phyloP scores from a whole-genome alignment of 139 green algal species.

The Yamagishiella unicocca region DNA sequence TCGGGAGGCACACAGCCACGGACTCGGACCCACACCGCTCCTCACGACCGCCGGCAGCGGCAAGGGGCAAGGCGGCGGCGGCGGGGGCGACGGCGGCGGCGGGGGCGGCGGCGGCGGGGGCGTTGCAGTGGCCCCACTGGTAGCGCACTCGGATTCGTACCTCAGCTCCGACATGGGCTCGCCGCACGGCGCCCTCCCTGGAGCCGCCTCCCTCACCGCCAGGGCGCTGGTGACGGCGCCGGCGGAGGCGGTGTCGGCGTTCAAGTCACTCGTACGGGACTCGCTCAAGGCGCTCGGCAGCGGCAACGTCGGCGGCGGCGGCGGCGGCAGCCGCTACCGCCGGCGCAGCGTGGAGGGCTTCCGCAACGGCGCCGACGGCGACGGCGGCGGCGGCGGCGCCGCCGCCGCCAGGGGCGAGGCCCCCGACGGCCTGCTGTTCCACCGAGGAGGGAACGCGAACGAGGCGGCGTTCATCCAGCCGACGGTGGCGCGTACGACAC shows the following conservation, averaged over 20 bases:
- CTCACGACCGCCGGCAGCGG: neutral
- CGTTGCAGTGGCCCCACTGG: neutral
- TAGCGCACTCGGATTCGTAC: conserved; percentile 3
- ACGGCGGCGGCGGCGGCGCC: neutral
- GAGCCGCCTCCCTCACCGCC: neutral
- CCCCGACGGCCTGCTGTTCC: neutral
- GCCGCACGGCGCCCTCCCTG: neutral
- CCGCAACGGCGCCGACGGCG: neutral
- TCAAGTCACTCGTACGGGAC: neutral
- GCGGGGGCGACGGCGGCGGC: neutral
- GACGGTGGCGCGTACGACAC: no score
- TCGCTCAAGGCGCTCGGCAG: neutral
- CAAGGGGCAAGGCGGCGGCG: neutral
- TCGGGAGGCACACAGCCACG: neutral
- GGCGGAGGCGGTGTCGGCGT: conserved; percentile 6
- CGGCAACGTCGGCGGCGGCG: neutral
- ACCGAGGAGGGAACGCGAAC: neutral
- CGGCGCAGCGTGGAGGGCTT: neutral
- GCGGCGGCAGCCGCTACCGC: neutral
- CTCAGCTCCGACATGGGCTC: conserved; percentile 28
- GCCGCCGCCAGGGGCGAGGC: neutral
- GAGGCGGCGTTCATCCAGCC: neutral
- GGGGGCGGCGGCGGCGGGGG: neutral
- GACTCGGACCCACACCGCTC: neutral
- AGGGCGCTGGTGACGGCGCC: neutral